These are phyloP conservation scores for Penium margaritaceum DNA, from an alignment of 139 green algal genomes.

Conservation along the genomic window DNA sequence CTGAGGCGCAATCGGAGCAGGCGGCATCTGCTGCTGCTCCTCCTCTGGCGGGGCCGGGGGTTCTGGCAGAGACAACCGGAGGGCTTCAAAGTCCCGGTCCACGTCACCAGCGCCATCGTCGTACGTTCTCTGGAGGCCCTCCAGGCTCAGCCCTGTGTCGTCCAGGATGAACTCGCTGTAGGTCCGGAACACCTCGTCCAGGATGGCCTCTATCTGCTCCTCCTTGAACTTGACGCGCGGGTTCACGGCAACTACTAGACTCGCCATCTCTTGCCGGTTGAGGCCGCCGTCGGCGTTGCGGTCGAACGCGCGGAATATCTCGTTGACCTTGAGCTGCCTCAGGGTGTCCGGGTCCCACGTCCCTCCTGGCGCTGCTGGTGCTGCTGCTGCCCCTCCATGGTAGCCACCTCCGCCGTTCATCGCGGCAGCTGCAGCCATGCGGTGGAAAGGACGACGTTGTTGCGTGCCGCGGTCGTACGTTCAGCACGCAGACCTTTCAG, in stretches of 20 bases:
- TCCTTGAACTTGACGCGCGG: constrained; percentile 44
- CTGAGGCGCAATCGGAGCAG: too few species aligned
- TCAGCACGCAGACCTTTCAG: too few species aligned
- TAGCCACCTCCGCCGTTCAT: too few species aligned
- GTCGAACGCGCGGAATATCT: constrained; percentile 48
- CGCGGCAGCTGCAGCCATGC: too few species aligned
- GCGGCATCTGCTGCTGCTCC: too few species aligned
- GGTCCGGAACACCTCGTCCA: constrained; percentile 50
- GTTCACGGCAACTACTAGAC: constrained; percentile 48
- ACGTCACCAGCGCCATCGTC: constrained; percentile 50
- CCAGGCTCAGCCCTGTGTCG: constrained; percentile 38
- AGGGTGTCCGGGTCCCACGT: neutral
- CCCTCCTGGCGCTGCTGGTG: too few species aligned
- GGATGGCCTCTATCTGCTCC: constrained; percentile 45
- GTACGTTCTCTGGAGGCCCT: constrained; percentile 45
- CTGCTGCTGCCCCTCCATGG: too few species aligned
- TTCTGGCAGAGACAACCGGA: constrained; percentile 25
- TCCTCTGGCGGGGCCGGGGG: neutral
- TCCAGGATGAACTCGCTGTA: constrained; percentile 48
- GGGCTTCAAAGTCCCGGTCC: constrained; percentile 47
- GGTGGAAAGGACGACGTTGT: too few species aligned
- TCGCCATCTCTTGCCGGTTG: constrained; percentile 47
- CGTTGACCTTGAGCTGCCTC: constrained; percentile 1
- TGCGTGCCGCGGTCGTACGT: too few species aligned
- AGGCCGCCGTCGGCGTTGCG: constrained; percentile 41